These are phyloP conservation scores for Arxiozyma telluris DNA, from an alignment of 1,139 yeast species.

Conservation along the genomic window DNA sequence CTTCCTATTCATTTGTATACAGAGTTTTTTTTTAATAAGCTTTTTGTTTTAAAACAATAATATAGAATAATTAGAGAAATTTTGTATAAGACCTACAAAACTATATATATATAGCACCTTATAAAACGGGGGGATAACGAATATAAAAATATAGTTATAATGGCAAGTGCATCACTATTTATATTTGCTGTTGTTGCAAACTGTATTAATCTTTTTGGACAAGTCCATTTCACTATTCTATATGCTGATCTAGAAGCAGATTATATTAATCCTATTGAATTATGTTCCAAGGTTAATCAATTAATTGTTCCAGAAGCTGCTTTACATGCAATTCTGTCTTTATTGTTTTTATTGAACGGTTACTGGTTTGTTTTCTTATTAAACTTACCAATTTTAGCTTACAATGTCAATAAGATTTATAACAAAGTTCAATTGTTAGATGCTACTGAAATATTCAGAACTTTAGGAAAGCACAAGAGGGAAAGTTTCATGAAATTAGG, in stretches of 20 bases:
- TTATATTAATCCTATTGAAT: slow-evolving; percentile 92
- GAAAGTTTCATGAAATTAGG: slow-evolving; percentile 87
- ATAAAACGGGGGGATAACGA: neutral
- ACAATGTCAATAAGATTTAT: slow-evolving; percentile 61
- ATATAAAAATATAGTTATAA: neutral
- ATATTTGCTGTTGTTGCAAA: slow-evolving; percentile 78
- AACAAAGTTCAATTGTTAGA: slow-evolving; percentile 81
- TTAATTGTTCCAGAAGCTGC: slow-evolving; percentile 88
- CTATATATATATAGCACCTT: no score
- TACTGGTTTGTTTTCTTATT: slow-evolving; percentile 87
- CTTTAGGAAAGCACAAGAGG: slow-evolving; percentile 84
- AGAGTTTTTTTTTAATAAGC: no score
- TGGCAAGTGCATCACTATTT: slow-evolving; percentile 44
- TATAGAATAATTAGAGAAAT: no score
- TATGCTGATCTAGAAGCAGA: slow-evolving; percentile 92
- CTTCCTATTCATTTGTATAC: neutral
- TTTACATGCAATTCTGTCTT: slow-evolving; percentile 65
- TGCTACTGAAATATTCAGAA: slow-evolving; percentile 96
- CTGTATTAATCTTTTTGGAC: slow-evolving; percentile 79
- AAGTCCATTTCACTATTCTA: slow-evolving; percentile 88
- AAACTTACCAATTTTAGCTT: slow-evolving; percentile 80
- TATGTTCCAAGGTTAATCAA: slow-evolving; percentile 85
- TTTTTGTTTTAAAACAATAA: no score
- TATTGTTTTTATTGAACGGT: slow-evolving; percentile 73
- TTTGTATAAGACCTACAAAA: neutral